Evolutionary conservation across 2,329 filamentous ascomycete genomes (phyloP).

Genomic region (Trichoderma aggressivum): DNA sequence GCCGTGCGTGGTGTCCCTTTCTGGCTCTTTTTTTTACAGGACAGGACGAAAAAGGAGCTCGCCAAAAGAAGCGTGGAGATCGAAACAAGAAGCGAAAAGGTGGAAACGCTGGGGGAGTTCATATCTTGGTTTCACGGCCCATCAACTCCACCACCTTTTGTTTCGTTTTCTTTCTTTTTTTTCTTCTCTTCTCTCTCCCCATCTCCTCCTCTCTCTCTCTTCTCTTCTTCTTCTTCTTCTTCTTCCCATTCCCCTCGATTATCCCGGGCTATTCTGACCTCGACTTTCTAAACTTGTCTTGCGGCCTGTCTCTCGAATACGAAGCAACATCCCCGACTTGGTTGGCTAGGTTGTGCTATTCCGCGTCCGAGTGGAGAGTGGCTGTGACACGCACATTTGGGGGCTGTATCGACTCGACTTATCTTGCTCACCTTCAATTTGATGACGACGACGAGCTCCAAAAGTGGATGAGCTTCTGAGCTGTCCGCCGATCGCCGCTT

Average conservation of each 20-base stretch:
- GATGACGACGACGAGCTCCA: slow-evolving; percentile 8
- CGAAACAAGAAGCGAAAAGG: slow-evolving; percentile 4
- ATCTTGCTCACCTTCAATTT: neutral
- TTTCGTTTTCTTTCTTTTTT: neutral
- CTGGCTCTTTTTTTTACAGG: neutral
- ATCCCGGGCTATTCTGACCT: neutral
- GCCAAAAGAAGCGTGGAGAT: neutral
- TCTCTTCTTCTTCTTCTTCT: neutral
- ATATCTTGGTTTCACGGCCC: slow-evolving; percentile 3
- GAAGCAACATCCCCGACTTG: neutral
- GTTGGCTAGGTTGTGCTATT: neutral
- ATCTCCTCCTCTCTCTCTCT: neutral
- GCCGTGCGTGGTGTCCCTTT: neutral
- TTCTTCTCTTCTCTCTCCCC: neutral
- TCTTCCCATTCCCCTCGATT: neutral
- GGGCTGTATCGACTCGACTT: neutral
- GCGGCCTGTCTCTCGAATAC: neutral
- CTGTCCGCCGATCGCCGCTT: neutral
- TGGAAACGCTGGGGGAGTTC: slow-evolving; percentile 6
- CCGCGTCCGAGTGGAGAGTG: slow-evolving; percentile 4
- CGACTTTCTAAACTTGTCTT: neutral
- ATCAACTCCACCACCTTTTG: slow-evolving; percentile 1
- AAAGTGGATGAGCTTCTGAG: slow-evolving; percentile 14
- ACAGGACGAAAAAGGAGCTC: slow-evolving; percentile 1
- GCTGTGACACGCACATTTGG: neutral